phyloP scores from a whole-genome alignment of 2,329 filamentous ascomycete species.

The Endocalyx cinctus region DNA sequence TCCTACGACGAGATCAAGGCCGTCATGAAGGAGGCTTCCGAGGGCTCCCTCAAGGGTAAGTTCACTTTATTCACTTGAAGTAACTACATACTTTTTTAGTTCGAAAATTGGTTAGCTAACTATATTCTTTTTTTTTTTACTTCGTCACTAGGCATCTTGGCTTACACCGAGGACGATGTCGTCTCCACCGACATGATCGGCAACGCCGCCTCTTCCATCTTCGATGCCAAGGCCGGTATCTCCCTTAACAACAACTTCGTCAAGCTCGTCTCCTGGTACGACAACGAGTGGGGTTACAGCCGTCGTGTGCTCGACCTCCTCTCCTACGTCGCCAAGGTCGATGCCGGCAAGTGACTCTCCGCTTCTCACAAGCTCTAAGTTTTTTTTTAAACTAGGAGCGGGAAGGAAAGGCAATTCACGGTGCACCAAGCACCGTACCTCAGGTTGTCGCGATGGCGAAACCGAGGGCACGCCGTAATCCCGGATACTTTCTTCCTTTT shows the following conservation, averaged over 20 bases:
- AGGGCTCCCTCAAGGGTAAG: conserved; percentile 81
- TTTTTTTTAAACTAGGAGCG: no score
- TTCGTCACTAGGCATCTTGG: conserved; percentile 79
- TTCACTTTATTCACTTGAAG: conserved; percentile 13
- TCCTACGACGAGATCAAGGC: conserved; percentile 90
- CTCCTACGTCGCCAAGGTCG: conserved; percentile 75
- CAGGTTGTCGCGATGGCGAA: no score
- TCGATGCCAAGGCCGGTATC: conserved; percentile 99
- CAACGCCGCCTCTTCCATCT: conserved; percentile 92
- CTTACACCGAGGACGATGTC: conserved; percentile 94
- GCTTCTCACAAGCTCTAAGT: no score
- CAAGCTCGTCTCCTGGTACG: conserved; percentile 98
- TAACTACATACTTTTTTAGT: no score
- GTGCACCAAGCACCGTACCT: no score
- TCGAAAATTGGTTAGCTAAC: no score
- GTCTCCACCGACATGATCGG: conserved; percentile 94
- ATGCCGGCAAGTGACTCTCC: conserved; percentile 47
- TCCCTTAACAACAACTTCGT: conserved; percentile 97
- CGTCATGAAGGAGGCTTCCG: conserved; percentile 79
- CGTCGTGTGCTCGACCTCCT: conserved; percentile 85
- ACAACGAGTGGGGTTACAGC: conserved; percentile 99
- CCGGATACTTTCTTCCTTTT: conserved; percentile 8
- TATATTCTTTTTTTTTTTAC: no score
- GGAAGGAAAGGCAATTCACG: no score
- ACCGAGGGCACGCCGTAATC: no score